Evolutionary conservation across 2,329 filamentous ascomycete genomes (phyloP), one percentile per base, ranked within the genome.

Genomic region (Clonostachys sp.): DNA sequence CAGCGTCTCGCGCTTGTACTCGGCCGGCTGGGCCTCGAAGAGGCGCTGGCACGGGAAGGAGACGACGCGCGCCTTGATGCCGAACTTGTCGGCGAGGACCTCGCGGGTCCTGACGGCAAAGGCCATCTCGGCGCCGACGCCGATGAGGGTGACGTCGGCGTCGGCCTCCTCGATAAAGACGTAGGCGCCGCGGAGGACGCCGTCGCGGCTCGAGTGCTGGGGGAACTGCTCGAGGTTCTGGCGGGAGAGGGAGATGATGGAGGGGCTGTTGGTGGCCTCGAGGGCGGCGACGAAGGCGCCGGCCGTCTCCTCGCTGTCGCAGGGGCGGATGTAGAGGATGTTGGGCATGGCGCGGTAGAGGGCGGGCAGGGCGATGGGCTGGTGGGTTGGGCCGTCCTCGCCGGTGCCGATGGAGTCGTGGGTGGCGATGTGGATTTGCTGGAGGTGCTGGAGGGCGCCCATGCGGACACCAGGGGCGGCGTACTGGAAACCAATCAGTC

Each of bases 331-430:
- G 57, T 83, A 83, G 2, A 78, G 62, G 1, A 84, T 51, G 49
- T 83, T 83, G 1, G 80, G 81, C 80, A 84, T 84, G 20, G 80
- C 74, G 5, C 81, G 75, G 58, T 80, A 84, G 3, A 84, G 64
- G 0, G 72, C 61, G 10, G 75, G 72, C 1, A 84, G 65, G 35
- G 74, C 80, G 33, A 84, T 74, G 3, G 81, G 80, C 57, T 84
- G 81, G 52, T 84, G 81, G 0, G 81, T 84, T 0, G 80, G 81
- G 0, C 80, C 81, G 51, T 84, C 75, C 52, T 84, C 75, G 2
- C 81, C 80, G 36, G 71, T 77, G 17, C 74, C 81, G 42, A 83
- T 78, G 8, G 70, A 75, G 62, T 84, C 80, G 60, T 84, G 81
- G 0, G 81, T 84, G 2, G 80, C 81, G 34, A 77, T 68, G 56